Evolutionary conservation across 371 early-diverging fungal genomes (phyloP), one percentile per base, ranked within the genome.

Genomic region (Lichtheimia hyalospora): DNA sequence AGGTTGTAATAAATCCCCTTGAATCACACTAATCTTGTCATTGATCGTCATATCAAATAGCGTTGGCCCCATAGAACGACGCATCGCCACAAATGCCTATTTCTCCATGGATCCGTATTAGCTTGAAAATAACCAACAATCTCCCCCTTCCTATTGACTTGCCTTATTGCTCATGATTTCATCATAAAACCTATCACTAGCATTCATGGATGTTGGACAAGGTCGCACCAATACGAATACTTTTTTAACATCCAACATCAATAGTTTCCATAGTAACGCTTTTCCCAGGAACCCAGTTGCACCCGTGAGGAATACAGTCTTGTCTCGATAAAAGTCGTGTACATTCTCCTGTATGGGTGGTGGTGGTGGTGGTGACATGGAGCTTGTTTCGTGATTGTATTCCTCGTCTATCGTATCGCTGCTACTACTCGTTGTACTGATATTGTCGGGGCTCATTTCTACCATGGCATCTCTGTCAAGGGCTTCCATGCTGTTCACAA

Each of bases 261-360:
- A 55, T 6, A 84, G 52, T 51, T 84, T 82, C 73, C 84, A 84
- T 4, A 87, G 64, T 7, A 85, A 60, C 0, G 84, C 79, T 63
- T 87, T 87, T 39, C 87, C 87, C 27, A 87, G 69, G 59, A 84
- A 87, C 5, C 85, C 87, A 1, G 87, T 85, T 0, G 82, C 82
- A 4, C 87, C 87, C 0, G 87, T 87, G 21, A 87, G 52, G 28
- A 87, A 69, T 42, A 87, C 66, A 24, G 70, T 60, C 41, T 78
- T 73, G 49, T 70, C 61, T 24, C 62, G 60, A 58, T 78, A 74
- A 48, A 74, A 76, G 8, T 64, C 52, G 27, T 52, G 20, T 46
- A 21, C 18, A 39, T 20, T 25, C 2, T 14, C 18, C 40, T 42
- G 44, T 16, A 48, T 24, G 12, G 49, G 18, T 16, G 18, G 15